Evolutionary conservation across 768 basidiomycete genomes (phyloP), one percentile per base, ranked within the genome.

Genomic region (Tulasnella sp.): DNA sequence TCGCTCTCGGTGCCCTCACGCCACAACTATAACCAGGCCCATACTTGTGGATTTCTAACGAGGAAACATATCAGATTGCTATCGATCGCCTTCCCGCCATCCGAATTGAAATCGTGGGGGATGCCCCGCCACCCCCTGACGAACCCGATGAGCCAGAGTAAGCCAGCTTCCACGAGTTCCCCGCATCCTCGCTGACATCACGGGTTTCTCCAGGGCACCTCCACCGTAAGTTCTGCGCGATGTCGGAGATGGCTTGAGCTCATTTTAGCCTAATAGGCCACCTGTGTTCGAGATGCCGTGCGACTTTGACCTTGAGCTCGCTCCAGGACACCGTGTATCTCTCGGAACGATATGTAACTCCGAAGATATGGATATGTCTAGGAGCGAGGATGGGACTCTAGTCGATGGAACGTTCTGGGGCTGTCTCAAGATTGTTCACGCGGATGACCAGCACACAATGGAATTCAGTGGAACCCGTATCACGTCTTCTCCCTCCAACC

Each of bases 31-130:
- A n/a, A 35, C 17, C 39, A 49, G 84, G 86, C 11, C 83, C 84
- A 17, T 89, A 84, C 65, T 86, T 91, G 64, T 90, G 86, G 69
- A 45, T 60, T 61, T 61, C 25, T 34, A 58, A 51, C 46, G 86
- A 91, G 66, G 88, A 89, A 64, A 89, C 88, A 6, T 91, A 81
- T 67, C 85, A 89, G 72, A 89, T 91, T 61, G 86, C 88, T n/a
- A 78, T 79, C 57, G 81, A 83, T 76, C 83, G 84, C 54, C 80
- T 86, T 9, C 82, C 84, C 66, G 86, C 85, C 52, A 75, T 87
- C 59, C 77, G 86, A 37, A 86, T 91, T 49, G 88, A 91, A 69
- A 87, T 91, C 56, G 83, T 88, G 48, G 81, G 81, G 49, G 88
- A 91, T 69, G 83, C 77, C 5, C 86, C 88, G 6, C 88, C 88